These are phyloP conservation scores for Dalbergia cultrata DNA, from an alignment of 306 rosid species.

Conservation along the genomic window DNA sequence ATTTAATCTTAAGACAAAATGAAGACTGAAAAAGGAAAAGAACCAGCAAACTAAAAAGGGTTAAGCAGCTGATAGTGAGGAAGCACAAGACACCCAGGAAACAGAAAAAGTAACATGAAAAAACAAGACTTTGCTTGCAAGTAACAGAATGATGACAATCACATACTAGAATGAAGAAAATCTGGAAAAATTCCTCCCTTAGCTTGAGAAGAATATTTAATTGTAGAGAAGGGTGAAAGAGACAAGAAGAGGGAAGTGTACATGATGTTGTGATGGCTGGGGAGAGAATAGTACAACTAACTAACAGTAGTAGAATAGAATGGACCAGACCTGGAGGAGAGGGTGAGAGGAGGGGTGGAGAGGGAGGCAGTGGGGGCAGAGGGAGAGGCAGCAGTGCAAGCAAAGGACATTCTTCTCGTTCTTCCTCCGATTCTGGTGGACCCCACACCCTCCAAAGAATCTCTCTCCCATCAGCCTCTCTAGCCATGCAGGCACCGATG, in stretches of 20 bases:
- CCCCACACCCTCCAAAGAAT: constrained; percentile 95
- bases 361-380: constrained; percentile 96
- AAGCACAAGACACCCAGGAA: no score
- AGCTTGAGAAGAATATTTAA: no score
- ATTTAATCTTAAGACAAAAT: background rate
- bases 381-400: constrained; percentile 82
- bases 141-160: background rate
- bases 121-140: background rate
- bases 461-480: constrained; percentile 78
- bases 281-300: no score
- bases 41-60: background rate
- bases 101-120: no score
- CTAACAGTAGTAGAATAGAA: no score
- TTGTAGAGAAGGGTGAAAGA: no score
- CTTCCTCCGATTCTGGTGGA: constrained; percentile 82
- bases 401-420: constrained; percentile 96
- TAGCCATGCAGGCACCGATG: constrained; percentile 85
- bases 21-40: background rate
- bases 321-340: constrained; percentile 92
- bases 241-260: no score
- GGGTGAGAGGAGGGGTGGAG: constrained; percentile 77
- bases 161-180: background rate
- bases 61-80: background rate
- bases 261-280: background rate
- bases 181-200: background rate